Evolutionary conservation across 1,284 basidiomycete genomes (phyloP).

Genomic region (Cryptococcus amylolentus): DNA sequence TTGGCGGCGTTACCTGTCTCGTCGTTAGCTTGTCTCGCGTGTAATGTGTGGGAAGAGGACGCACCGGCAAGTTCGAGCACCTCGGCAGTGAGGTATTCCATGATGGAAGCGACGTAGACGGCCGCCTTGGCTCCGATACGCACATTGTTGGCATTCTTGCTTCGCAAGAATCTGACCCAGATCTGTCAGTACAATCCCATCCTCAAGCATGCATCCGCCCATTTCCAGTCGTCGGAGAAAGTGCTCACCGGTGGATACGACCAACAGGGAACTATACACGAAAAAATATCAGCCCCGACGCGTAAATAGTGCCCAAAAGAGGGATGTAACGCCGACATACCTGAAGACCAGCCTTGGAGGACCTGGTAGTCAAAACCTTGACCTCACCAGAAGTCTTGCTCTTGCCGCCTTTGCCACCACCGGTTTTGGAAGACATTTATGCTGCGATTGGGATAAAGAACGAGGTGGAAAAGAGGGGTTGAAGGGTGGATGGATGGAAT

Average conservation of each 20-base stretch:
- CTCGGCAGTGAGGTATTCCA: slow-evolving; percentile 52
- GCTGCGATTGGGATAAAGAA: neutral
- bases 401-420: slow-evolving; percentile 52
- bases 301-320: neutral
- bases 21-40: neutral
- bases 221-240: neutral
- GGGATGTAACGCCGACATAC: slow-evolving; percentile 51
- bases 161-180: slow-evolving; percentile 76
- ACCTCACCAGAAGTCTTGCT: slow-evolving; percentile 50
- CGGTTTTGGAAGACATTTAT: slow-evolving; percentile 46
- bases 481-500: slow-evolving; percentile 8
- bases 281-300: slow-evolving; percentile 3
- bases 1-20: slow-evolving; percentile 91
- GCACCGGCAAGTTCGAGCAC: slow-evolving; percentile 52
- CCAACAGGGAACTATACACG: slow-evolving; percentile 42
- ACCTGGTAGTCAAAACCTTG: slow-evolving; percentile 62
- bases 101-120: slow-evolving; percentile 50
- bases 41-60: slow-evolving; percentile 6
- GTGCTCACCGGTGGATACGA: slow-evolving; percentile 43
- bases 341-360: slow-evolving; percentile 78
- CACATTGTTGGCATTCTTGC: slow-evolving; percentile 87
- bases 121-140: slow-evolving; percentile 51
- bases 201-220: neutral
- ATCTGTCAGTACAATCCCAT: neutral
- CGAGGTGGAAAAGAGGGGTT: slow-evolving; percentile 4